Evolutionary conservation across 2,329 filamentous ascomycete genomes (phyloP).

Genomic region (Monosporascus cannonballus): DNA sequence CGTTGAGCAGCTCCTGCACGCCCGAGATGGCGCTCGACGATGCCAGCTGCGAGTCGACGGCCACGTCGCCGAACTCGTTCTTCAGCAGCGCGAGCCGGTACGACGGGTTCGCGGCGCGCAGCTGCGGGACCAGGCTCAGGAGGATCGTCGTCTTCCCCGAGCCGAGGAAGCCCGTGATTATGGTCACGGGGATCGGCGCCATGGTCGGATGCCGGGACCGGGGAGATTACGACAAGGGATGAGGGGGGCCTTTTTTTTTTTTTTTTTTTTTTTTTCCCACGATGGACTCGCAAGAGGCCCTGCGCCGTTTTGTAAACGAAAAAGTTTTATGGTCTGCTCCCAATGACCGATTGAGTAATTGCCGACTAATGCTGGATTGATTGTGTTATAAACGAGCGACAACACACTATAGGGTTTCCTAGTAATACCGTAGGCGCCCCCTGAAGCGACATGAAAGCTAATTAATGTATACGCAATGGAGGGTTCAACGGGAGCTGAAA

Average conservation of each 20-base stretch:
- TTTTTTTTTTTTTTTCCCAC: neutral
- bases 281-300: neutral
- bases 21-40: conserved; percentile 76
- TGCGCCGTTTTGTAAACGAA: too few relatives aligned
- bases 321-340: too few relatives aligned
- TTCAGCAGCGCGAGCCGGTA: conserved; percentile 95
- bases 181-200: conserved; percentile 80
- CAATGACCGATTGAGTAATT: too few relatives aligned
- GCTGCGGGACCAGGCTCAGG: conserved; percentile 87
- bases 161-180: conserved; percentile 92
- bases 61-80: conserved; percentile 95
- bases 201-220: conserved; percentile 30
- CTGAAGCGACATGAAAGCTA: neutral
- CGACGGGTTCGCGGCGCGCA: conserved; percentile 59
- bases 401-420: too few relatives aligned
- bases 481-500: neutral
- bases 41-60: conserved; percentile 88
- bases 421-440: neutral
- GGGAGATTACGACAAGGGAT: conserved; percentile 3
- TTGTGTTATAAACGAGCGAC: too few relatives aligned
- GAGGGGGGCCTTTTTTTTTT: too few relatives aligned
- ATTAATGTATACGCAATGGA: neutral
- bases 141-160: conserved; percentile 96
- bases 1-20: conserved; percentile 88
- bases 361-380: too few relatives aligned